Evolutionary conservation across 371 early-diverging fungal species (phyloP), one percentile per base, ranked within the genome.

Genomic region (Mortierella sp.): DNA sequence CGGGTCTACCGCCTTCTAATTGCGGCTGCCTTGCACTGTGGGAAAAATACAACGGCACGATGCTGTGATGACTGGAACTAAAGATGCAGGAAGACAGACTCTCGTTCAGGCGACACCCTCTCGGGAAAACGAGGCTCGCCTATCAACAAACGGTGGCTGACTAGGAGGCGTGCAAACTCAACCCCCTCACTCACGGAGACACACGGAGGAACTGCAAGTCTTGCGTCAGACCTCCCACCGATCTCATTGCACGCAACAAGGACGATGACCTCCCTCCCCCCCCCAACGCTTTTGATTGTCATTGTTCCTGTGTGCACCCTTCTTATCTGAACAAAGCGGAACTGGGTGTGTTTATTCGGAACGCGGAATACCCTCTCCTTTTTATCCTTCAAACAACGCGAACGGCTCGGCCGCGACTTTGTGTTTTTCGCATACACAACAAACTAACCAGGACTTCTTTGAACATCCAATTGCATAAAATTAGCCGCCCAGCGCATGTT

Each of bases 401-500:
- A 71, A 32, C 68, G 68, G 68, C 43, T 68, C 68, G 71, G 72
- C 51, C 72, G 35, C 35, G 54, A 54, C 14, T 32, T 51, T 35
- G 46, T 16, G 29, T 38, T 46, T 29, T 18, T 35, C 49, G 35
- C 44, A 48, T 43, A 32, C 24, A 54, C 63, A 32, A 35, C 18
- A 32, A 72, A 32, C 54, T 72, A 72, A 72, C 51, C 72, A 24
- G 24, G 4, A 27, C 24, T 2, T 24, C 35, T 2, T 49, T 21
- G 10, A 49, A 49, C 35, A 4, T 18, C 43, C 29, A 27, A 44
- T 46, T 71, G 7, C 35, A 49, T 7, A 18, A 6, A 35, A 38
- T 65, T 55, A 78, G 78, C 56, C 60, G 78, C 78, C 55, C 73
- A 78, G 74, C 92, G 93, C 84, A 58, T 88, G 63, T 90, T 91